Evolutionary conservation across 148 eudicot species (phyloP).

Genomic region (Diospyros kaki): DNA sequence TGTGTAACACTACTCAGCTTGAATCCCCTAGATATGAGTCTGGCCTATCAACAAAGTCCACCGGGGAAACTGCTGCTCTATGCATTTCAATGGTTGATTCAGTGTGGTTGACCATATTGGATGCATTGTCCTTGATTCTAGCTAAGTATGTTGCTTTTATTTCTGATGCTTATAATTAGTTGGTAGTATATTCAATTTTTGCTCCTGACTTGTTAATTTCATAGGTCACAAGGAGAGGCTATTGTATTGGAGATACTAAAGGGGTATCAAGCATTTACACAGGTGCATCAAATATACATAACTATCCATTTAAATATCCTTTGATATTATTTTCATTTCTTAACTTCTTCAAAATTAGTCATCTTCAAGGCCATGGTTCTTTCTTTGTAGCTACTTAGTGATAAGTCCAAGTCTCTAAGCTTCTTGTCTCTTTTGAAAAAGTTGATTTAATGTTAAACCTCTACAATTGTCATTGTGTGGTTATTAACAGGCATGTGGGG

Average conservation of each 20-base stretch:
- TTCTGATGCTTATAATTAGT: background rate
- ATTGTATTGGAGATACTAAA: constrained; percentile 90
- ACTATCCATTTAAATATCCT: background rate
- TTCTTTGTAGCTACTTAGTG: too few species aligned
- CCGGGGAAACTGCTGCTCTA: constrained; percentile 76
- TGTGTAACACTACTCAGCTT: constrained; percentile 46
- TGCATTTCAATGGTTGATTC: constrained; percentile 92
- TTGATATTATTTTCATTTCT: background rate
- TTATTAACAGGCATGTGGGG: constrained; percentile 82
- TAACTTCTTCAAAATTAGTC: background rate
- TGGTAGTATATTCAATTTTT: background rate
- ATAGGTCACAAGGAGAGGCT: constrained; percentile 97
- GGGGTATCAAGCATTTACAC: constrained; percentile 98
- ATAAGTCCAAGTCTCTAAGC: background rate
- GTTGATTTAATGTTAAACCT: background rate
- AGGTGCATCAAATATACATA: constrained; percentile 37
- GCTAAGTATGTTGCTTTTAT: constrained; percentile 50
- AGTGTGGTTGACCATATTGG: constrained; percentile 87
- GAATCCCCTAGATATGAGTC: constrained; percentile 88
- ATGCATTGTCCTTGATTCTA: constrained; percentile 83
- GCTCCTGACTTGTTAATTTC: constrained; percentile 29
- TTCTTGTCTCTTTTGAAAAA: background rate
- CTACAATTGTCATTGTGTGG: constrained; percentile 9
- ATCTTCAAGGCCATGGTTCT: background rate
- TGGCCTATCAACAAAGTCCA: constrained; percentile 47